A percentile compares a stretch with the other conserved stretches of the same genome.
These are phyloP conservation scores for Lolium multiflorum DNA, from an alignment of 176 grass and related monocot species.

Conservation along the genomic window DNA sequence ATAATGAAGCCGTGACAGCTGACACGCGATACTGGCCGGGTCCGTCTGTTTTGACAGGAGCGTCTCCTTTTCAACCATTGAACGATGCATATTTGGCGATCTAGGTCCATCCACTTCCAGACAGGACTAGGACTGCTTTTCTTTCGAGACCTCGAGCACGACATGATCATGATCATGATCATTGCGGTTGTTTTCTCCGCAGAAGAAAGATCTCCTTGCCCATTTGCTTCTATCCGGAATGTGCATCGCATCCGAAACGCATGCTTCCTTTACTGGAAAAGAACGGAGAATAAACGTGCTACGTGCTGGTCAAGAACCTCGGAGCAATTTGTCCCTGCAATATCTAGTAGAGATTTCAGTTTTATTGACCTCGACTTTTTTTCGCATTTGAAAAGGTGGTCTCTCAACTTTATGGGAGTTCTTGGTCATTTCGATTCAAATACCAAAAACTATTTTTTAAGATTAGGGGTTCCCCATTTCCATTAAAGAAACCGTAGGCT, in stretches of 20 bases:
- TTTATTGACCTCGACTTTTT: background rate
- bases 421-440: too few species aligned
- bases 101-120: slow-evolving; percentile 18
- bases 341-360: background rate
- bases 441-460: too few species aligned
- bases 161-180: background rate
- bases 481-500: too few species aligned
- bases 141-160: background rate
- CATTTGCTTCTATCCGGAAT: background rate
- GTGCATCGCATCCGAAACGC: background rate
- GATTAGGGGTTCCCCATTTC: too few species aligned
- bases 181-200: background rate
- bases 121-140: background rate
- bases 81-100: slow-evolving; percentile 15
- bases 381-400: too few species aligned
- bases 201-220: background rate
- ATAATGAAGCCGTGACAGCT: slow-evolving; percentile 14
- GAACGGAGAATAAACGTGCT: slow-evolving; percentile 8
- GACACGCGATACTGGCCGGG: background rate
- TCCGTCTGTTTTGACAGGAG: background rate
- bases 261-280: background rate
- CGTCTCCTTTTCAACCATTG: background rate
- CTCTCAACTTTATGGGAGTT: too few species aligned
- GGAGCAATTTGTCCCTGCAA: background rate
- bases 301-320: background rate